These are phyloP conservation scores for Russula dissimulans DNA, from an alignment of 768 basidiomycete species.

Conservation along the genomic window DNA sequence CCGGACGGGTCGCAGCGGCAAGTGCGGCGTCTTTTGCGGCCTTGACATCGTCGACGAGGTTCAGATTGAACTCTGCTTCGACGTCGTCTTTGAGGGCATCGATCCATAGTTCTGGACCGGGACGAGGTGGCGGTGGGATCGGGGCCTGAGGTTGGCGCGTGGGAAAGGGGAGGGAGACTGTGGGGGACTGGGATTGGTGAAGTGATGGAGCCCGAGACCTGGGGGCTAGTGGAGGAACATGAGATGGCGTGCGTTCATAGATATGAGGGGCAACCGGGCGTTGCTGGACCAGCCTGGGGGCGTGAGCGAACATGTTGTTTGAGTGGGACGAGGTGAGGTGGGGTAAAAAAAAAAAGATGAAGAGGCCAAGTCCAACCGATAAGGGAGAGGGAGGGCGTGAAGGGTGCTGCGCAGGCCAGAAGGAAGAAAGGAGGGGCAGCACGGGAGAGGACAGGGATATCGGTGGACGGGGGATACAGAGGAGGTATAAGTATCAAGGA, in stretches of 20 bases:
- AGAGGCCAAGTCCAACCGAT: constrained; percentile 6
- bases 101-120: constrained; percentile 12
- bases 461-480: constrained; percentile 6
- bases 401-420: neutral
- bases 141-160: constrained; percentile 4
- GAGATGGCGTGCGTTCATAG: constrained; percentile 5
- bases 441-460: constrained; percentile 8
- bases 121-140: neutral
- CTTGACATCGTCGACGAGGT: constrained; percentile 11
- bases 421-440: neutral
- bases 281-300: constrained; percentile 15
- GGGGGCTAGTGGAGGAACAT: neutral
- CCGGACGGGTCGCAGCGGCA: constrained; percentile 1
- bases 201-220: constrained; percentile 9
- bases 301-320: constrained; percentile 8
- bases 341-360: neutral
- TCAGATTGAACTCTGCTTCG: constrained; percentile 12
- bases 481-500: neutral
- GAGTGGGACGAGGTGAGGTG: neutral
- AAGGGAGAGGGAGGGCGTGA: neutral
- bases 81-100: constrained; percentile 16
- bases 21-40: constrained; percentile 7
- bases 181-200: neutral
- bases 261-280: neutral
- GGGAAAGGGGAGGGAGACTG: neutral